Conservation (phyloP, 2,329 filamentous ascomycete species). For the Sarocladiaceae sp. region DNA sequence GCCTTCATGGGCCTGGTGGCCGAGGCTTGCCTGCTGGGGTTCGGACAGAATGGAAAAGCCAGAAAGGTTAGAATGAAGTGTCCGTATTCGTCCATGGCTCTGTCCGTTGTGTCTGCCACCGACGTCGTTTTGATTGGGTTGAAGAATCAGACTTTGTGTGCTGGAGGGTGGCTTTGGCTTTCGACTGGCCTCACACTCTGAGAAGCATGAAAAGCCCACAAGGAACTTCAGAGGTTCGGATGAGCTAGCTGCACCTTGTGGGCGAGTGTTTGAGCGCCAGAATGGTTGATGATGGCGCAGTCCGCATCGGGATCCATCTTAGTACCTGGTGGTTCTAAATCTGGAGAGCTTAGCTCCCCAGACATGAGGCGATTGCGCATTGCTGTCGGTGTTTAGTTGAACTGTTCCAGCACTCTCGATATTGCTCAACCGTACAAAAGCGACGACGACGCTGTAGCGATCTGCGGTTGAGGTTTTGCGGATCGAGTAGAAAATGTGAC, state of each 20-base stretch:
- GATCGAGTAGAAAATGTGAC: no score
- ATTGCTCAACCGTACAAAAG: no score
- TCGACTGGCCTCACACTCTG: constrained; percentile 1
- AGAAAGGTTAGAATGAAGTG: no score
- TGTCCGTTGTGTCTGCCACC: background rate
- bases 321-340: constrained; percentile 6
- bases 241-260: no score
- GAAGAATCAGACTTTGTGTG: background rate
- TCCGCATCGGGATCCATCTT: constrained; percentile 1
- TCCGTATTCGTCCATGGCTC: no score
- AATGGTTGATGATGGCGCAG: background rate
- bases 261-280: no score
- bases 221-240: background rate
- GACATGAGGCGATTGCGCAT: background rate
- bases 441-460: no score
- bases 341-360: background rate
- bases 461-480: no score
- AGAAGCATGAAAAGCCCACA: background rate
- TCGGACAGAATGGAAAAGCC: no score
- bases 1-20: no score
- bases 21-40: no score
- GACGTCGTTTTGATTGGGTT: background rate
- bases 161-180: constrained; percentile 1
- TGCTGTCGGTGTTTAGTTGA: no score
- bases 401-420: background rate